phyloP scores from a whole-genome alignment of 106 monocot species.

The Gastrodia elata region DNA sequence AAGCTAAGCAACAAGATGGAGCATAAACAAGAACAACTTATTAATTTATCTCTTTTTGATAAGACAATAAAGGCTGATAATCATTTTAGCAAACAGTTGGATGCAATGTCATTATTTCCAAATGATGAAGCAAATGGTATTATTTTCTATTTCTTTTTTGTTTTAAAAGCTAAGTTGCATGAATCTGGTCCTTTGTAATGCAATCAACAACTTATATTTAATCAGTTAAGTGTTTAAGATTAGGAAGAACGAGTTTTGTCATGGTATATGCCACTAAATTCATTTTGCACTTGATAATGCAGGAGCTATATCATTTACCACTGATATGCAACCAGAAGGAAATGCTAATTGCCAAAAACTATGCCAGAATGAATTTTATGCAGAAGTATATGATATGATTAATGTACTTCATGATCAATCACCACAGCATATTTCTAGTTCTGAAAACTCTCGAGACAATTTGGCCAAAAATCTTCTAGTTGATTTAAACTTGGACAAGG shows the following conservation, averaged over 20 bases:
- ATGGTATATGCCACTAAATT: not conserved
- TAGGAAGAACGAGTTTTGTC: not conserved
- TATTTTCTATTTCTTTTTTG: not conserved
- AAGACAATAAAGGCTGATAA: not conserved
- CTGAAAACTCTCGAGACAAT: not conserved
- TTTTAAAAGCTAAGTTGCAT: not conserved
- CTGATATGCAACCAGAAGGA: not conserved
- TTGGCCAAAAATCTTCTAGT: not conserved
- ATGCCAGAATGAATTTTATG: slow-evolving; percentile 9
- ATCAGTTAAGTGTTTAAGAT: not conserved
- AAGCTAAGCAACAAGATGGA: slow-evolving; percentile 26
- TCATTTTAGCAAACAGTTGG: slow-evolving; percentile 1
- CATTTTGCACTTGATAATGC: not conserved
- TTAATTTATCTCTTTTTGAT: not conserved
- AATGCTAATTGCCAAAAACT: not conserved
- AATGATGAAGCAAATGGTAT: slow-evolving; percentile 25
- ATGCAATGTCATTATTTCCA: not conserved
- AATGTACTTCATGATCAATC: slow-evolving; percentile 19
- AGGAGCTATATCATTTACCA: not conserved
- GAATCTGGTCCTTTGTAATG: slow-evolving; percentile 5
- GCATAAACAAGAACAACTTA: not conserved
- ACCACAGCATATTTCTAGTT: not conserved
- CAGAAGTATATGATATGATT: slow-evolving; percentile 26
- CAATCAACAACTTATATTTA: not conserved
- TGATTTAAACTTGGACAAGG: not conserved